Conservation (phyloP, 345 rosid genomes). For the Hypericum androsaemum region DNA sequence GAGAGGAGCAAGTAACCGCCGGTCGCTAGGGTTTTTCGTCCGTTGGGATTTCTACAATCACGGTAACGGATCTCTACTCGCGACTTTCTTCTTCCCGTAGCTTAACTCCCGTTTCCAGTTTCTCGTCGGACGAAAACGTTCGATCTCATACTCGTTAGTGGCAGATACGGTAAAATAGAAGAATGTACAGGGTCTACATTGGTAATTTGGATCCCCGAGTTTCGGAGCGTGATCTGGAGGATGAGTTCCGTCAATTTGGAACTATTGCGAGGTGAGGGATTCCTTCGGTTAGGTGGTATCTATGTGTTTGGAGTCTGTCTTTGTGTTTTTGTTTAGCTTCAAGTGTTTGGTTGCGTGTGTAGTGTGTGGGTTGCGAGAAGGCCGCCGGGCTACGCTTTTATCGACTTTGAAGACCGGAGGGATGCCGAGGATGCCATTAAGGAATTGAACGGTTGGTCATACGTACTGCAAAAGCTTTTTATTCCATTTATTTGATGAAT, state of each 20-base stretch:
- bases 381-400: slow-evolving; percentile 89
- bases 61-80: too few relatives aligned
- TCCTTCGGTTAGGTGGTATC: too few relatives aligned
- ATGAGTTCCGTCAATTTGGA: slow-evolving; percentile 26
- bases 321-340: not conserved
- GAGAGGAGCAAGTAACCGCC: too few relatives aligned
- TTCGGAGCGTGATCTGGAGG: slow-evolving; percentile 27
- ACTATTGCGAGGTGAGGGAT: slow-evolving; percentile 13
- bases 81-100: too few relatives aligned
- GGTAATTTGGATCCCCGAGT: slow-evolving; percentile 30
- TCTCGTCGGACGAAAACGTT: too few relatives aligned
- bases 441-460: slow-evolving; percentile 59
- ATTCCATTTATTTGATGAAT: not conserved
- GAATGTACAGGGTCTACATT: slow-evolving; percentile 29
- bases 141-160: too few relatives aligned
- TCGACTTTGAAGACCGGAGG: slow-evolving; percentile 73
- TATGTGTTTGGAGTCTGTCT: not conserved
- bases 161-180: too few relatives aligned
- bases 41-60: too few relatives aligned
- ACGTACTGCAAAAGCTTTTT: too few relatives aligned
- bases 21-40: too few relatives aligned
- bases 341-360: slow-evolving; percentile 8
- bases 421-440: slow-evolving; percentile 81
- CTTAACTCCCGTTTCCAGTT: too few relatives aligned
- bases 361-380: slow-evolving; percentile 98